phyloP scores from a whole-genome alignment of 768 basidiomycete genomes.

The Pluteus cervinus region DNA sequence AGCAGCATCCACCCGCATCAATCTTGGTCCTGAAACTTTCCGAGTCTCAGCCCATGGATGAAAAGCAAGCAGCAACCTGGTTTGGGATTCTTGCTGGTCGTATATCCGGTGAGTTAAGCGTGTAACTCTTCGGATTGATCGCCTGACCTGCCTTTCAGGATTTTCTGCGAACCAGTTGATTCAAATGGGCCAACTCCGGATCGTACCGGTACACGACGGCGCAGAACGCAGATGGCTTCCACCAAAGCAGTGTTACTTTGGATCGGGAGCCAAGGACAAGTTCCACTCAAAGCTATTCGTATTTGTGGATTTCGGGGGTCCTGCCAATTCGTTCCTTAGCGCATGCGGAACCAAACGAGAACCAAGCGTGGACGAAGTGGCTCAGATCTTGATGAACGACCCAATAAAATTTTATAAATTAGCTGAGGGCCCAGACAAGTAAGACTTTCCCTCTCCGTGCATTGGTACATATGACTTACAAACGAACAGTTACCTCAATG shows the following conservation, averaged over 20 bases:
- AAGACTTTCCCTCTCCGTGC: conserved; percentile 14
- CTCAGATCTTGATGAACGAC: conserved; percentile 59
- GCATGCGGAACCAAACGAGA: conserved; percentile 86
- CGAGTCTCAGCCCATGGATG: conserved; percentile 50
- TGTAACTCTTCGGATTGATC: conserved; percentile 7
- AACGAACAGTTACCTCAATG: conserved; percentile 62
- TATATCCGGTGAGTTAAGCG: conserved; percentile 45
- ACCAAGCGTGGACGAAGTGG: conserved; percentile 81
- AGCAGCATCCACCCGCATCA: conserved; percentile 59
- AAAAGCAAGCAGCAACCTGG: conserved; percentile 52
- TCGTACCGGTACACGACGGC: conserved; percentile 55
- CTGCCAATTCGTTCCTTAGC: conserved; percentile 78
- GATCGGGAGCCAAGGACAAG: conserved; percentile 39
- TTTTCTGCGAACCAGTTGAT: conserved; percentile 53
- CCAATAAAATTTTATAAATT: conserved; percentile 68
- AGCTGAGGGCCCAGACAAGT: conserved; percentile 67
- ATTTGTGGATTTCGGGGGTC: conserved; percentile 82
- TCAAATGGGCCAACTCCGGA: conserved; percentile 46
- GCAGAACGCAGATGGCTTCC: conserved; percentile 37
- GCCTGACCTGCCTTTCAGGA: conserved; percentile 29
- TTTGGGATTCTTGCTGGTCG: conserved; percentile 65
- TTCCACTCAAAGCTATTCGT: conserved; percentile 80
- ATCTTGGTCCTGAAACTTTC: conserved; percentile 55
- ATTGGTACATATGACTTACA: background rate
- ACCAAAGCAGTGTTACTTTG: conserved; percentile 69